phyloP scores from a whole-genome alignment of 2,329 filamentous ascomycete genomes.

The Aspergillus sojae region DNA sequence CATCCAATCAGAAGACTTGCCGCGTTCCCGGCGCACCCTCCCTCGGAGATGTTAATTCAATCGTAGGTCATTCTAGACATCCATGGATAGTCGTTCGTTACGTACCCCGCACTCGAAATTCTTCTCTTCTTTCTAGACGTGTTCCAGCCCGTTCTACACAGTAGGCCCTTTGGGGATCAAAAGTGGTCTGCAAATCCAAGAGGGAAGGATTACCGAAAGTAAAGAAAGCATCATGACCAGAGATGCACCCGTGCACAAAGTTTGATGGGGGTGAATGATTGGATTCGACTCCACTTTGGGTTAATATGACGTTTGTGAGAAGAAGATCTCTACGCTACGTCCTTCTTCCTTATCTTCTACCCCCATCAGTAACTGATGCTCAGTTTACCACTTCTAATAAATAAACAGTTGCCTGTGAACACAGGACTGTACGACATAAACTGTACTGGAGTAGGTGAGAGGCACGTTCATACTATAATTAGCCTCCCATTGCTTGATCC shows the following conservation, averaged over 20 bases:
- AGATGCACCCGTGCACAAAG: too few relatives aligned
- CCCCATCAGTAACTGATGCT: neutral
- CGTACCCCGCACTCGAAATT: conserved; percentile 13
- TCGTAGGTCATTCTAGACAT: neutral
- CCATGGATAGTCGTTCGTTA: neutral
- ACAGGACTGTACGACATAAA: neutral
- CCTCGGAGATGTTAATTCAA: neutral
- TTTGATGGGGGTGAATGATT: neutral
- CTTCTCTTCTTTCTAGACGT: conserved; percentile 9
- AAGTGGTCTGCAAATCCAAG: neutral
- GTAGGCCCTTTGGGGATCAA: neutral
- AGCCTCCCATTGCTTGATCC: neutral
- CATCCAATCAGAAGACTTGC: conserved; percentile 4
- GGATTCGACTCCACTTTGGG: neutral
- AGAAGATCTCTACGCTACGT: neutral
- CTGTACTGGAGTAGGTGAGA: neutral
- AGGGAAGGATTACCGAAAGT: neutral
- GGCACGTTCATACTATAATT: neutral
- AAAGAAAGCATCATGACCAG: neutral
- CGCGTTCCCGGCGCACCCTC: neutral
- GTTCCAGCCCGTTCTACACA: conserved; percentile 8
- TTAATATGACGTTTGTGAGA: neutral
- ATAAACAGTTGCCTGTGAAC: neutral
- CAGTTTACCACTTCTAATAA: neutral
- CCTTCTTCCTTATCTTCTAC: neutral